phyloP scores from a whole-genome alignment of 805 yeast genomes.

The Saturnispora quitensis region DNA sequence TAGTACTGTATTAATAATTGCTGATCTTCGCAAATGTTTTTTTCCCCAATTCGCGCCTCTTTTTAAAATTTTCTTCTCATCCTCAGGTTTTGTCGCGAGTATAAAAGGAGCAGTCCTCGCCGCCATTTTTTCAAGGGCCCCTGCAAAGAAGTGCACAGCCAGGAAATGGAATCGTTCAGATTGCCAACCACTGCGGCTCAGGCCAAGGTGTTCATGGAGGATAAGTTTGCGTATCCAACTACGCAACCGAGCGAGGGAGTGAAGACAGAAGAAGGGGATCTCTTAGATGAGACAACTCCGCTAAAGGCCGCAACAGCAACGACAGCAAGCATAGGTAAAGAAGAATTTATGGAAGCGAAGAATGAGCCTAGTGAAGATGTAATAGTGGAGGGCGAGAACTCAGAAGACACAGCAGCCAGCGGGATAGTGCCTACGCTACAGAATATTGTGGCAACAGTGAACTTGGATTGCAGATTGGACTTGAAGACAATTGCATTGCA shows the following conservation, averaged over 20 bases:
- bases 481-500: conserved; percentile 95
- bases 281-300: conserved; percentile 3
- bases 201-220: conserved; percentile 63
- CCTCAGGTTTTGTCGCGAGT: conserved; percentile 5
- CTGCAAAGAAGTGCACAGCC: background rate
- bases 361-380: background rate
- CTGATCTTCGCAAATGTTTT: background rate
- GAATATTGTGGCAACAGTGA: conserved; percentile 96
- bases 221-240: conserved; percentile 53
- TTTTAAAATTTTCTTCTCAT: background rate
- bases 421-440: conserved; percentile 95
- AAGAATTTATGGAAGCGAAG: background rate
- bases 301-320: background rate
- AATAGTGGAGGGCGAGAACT: conserved; percentile 8
- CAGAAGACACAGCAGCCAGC: conserved; percentile 42
- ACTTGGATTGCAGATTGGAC: conserved; percentile 90
- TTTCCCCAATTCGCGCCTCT: background rate
- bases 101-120: conserved; percentile 12
- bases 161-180: conserved; percentile 58
- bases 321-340: background rate
- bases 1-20: too few species aligned
- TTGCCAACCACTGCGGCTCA: conserved; percentile 72
- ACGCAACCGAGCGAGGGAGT: conserved; percentile 17
- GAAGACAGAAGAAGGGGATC: conserved; percentile 6
- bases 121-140: background rate